Evolutionary conservation across 1,284 basidiomycete genomes (phyloP).

Genomic region (Boletus smithii): DNA sequence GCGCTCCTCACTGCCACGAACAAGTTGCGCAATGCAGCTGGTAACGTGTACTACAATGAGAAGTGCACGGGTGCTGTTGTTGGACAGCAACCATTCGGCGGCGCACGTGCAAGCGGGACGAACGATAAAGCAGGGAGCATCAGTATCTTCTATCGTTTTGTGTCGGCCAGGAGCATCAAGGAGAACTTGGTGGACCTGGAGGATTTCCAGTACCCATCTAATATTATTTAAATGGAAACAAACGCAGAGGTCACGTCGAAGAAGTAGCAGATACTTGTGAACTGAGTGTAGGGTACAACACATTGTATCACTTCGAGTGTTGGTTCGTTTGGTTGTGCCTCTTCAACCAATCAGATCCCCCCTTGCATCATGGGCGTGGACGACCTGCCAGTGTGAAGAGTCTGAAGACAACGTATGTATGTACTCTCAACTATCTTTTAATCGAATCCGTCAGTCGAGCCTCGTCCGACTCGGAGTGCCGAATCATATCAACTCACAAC

Average conservation of each 20-base stretch:
- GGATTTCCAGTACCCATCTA: constrained; percentile 82
- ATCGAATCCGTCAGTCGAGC: background rate
- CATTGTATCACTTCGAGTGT: too few species aligned
- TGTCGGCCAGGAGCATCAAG: constrained; percentile 92
- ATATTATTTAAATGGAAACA: constrained; percentile 66
- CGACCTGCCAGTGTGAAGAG: too few species aligned
- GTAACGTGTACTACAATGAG: constrained; percentile 94
- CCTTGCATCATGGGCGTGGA: too few species aligned
- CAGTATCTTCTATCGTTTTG: constrained; percentile 86
- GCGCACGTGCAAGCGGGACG: constrained; percentile 89
- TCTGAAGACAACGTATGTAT: too few species aligned
- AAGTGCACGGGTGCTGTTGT: constrained; percentile 96
- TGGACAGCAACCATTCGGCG: constrained; percentile 96
- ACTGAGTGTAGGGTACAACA: background rate
- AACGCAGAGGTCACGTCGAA: too few species aligned
- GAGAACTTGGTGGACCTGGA: constrained; percentile 86
- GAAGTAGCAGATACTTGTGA: too few species aligned
- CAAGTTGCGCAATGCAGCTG: constrained; percentile 80
- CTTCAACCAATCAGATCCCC: too few species aligned
- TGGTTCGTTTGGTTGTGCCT: too few species aligned
- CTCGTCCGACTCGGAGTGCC: too few species aligned
- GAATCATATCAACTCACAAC: background rate
- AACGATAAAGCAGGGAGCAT: constrained; percentile 98
- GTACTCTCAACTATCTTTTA: background rate
- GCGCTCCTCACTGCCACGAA: constrained; percentile 76